These are phyloP conservation scores for Scenedesmus sp. DNA, from an alignment of 163 green algal genomes.

Conservation along the genomic window DNA sequence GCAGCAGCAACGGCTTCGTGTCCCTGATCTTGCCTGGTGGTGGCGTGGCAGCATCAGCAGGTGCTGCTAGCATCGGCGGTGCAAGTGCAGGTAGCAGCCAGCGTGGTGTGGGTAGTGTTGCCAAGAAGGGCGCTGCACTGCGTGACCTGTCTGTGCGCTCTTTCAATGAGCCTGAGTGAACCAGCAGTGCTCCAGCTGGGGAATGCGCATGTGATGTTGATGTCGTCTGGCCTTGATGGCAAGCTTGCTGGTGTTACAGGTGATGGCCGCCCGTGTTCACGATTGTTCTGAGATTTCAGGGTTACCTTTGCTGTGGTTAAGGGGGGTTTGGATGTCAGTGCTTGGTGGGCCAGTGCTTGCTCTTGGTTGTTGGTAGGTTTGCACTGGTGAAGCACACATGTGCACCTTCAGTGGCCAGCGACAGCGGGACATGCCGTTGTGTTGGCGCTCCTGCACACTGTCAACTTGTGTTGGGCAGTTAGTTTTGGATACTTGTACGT, in stretches of 20 bases:
- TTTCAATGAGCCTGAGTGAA: not conserved
- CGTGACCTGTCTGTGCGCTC: slow-evolving; percentile 43
- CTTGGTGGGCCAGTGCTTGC: not conserved
- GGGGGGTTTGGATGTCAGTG: not conserved
- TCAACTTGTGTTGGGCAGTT: too few relatives aligned
- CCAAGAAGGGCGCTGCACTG: slow-evolving; percentile 32
- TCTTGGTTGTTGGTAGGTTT: not conserved
- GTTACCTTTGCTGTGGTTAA: too few relatives aligned
- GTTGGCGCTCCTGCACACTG: not conserved
- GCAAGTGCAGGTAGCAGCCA: not conserved
- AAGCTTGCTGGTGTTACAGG: not conserved
- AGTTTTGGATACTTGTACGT: too few relatives aligned
- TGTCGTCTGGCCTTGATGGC: not conserved
- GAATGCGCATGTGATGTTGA: not conserved
- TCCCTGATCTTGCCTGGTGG: slow-evolving; percentile 5
- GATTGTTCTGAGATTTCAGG: too few relatives aligned
- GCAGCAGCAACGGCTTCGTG: slow-evolving; percentile 39
- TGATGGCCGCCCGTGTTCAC: not conserved
- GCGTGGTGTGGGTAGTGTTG: not conserved
- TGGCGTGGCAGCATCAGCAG: not conserved
- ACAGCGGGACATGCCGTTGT: not conserved
- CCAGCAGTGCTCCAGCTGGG: not conserved
- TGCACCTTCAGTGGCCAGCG: not conserved
- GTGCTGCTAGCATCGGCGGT: not conserved
- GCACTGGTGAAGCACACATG: not conserved